Evolutionary conservation across 2,329 filamentous ascomycete species (phyloP), one percentile per base, ranked within the genome.

Genomic region (Diaporthe sp.): DNA sequence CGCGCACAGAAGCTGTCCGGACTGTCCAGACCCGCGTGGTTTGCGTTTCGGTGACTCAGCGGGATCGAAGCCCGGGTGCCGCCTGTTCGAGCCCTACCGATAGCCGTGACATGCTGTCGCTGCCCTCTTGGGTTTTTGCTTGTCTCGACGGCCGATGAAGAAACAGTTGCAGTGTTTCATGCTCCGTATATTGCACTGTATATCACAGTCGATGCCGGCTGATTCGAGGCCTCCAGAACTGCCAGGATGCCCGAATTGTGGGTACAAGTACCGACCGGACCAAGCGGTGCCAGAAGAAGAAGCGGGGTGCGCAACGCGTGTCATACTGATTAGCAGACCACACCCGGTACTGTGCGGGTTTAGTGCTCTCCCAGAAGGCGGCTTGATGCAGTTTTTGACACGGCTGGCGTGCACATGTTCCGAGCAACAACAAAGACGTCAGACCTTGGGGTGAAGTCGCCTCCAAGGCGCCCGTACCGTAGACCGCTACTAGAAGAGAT

Each of bases 11-110:
- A 57, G 54, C 50, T 57, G 42, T 50, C 35, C 67, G 38, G 67
- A 52, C 40, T 22, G n/a, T 28, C 17, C 40, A 60, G 28, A 61
- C 61, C 58, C 69, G 52, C 60, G 73, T 66, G 58, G 69, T 71
- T 72, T 71, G 47, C 50, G 33, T 68, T 70, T 72, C 69, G 60
- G 73, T 72, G 73, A 72, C 69, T 45, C 73, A 72, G 73, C 64
- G 64, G 58, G 72, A 58, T 58, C 66, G 72, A 50, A 64, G 19
- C 58, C 52, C 57, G 28, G 28, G 22, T 68, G 61, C 60, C 60
- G 50, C 42, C 30, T 45, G 54, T 60, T 71, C 67, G 60, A 72
- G 57, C 61, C 67, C 67, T 66, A 64, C 61, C 66, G 57, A 71
- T 15, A 66, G 72, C 55, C 67, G 57, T 55, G 70, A 58, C 61